These are phyloP conservation scores for Sclerospora graminicola DNA, from an alignment of 352 stramenopile species.

Conservation along the genomic window DNA sequence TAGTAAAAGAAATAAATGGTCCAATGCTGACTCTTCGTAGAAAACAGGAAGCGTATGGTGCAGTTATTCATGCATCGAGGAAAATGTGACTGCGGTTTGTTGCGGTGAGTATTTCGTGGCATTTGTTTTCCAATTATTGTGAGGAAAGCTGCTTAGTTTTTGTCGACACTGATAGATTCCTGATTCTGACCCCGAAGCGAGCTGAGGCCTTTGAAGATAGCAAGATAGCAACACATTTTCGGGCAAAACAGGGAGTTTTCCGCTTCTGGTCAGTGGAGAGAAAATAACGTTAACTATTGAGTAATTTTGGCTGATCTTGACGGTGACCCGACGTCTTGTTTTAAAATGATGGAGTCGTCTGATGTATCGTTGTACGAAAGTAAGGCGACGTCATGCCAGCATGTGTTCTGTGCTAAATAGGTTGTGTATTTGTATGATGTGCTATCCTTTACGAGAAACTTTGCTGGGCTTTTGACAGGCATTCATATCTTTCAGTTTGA, in stretches of 20 bases:
- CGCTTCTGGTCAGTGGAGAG: slow-evolving; percentile 42
- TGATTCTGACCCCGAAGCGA: slow-evolving; percentile 57
- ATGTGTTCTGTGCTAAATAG: slow-evolving; percentile 69
- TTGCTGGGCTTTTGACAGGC: slow-evolving; percentile 26
- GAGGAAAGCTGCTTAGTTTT: slow-evolving; percentile 4
- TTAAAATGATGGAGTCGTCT: slow-evolving; percentile 62
- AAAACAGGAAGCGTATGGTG: slow-evolving; percentile 36
- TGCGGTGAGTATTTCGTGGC: slow-evolving; percentile 31
- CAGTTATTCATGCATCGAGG: slow-evolving; percentile 66
- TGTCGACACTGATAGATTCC: slow-evolving; percentile 32
- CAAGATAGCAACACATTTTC: slow-evolving; percentile 75
- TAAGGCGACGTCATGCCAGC: slow-evolving; percentile 49
- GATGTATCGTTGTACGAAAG: slow-evolving; percentile 66
- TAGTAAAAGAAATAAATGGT: neutral
- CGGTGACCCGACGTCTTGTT: slow-evolving; percentile 46
- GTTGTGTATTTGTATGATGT: slow-evolving; percentile 12
- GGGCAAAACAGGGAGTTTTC: slow-evolving; percentile 75
- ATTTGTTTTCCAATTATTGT: neutral
- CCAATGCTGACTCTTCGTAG: neutral
- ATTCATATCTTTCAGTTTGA: slow-evolving; percentile 85
- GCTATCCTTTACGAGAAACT: too few species aligned
- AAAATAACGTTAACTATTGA: neutral
- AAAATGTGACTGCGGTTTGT: slow-evolving; percentile 53
- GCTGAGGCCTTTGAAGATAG: slow-evolving; percentile 77
- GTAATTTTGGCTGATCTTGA: neutral